Conservation (phyloP, 192 early-diverging fungal genomes). For the Chytriomyces sp. region DNA sequence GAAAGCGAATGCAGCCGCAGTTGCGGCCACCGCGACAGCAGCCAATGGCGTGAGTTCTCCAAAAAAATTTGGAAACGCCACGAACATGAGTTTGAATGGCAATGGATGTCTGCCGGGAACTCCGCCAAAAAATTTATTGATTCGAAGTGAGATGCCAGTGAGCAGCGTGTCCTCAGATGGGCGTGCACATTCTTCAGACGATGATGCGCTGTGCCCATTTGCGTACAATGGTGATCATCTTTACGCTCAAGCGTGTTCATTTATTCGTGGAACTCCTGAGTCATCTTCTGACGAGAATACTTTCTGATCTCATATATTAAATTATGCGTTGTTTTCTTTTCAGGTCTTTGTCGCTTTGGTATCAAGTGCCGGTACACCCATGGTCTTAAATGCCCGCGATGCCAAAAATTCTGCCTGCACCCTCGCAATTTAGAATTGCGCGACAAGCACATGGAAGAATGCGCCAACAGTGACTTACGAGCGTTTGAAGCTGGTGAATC, state of each 20-base stretch:
- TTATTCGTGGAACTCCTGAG: background rate
- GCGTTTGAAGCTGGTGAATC: slow-evolving; percentile 16
- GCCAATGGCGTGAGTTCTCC: background rate
- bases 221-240: slow-evolving; percentile 43
- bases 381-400: slow-evolving; percentile 52
- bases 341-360: slow-evolving; percentile 43
- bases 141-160: background rate
- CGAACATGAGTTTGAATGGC: background rate
- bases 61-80: background rate
- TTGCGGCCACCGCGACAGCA: background rate
- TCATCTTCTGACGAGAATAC: background rate
- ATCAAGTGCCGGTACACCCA: slow-evolving; percentile 51
- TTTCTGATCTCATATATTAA: too few species aligned
- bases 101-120: background rate
- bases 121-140: background rate
- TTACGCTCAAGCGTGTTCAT: background rate
- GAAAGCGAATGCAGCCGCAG: slow-evolving; percentile 12
- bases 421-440: slow-evolving; percentile 35
- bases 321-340: background rate
- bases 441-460: slow-evolving; percentile 21
- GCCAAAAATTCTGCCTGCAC: slow-evolving; percentile 48
- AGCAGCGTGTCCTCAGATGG: background rate
- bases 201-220: slow-evolving; percentile 48
- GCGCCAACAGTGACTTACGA: slow-evolving; percentile 17
- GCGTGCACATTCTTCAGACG: background rate